Evolutionary conservation across 371 early-diverging fungal genomes (phyloP).

Genomic region (Batrachochytrium dendrobatidis): DNA sequence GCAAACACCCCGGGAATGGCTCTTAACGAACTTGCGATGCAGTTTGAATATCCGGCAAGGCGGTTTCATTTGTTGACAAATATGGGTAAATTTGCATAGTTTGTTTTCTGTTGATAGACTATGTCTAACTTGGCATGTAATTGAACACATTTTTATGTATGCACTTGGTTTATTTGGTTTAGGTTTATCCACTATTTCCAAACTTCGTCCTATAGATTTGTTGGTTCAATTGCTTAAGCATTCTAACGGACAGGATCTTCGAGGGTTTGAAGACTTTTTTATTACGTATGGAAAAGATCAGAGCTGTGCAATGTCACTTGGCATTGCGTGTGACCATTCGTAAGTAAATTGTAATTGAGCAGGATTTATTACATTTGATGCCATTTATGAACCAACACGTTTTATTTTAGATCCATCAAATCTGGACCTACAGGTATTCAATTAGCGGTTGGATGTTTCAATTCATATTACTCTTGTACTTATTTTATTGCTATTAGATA

Average conservation of each 20-base stretch:
- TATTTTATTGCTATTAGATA: too few relatives aligned
- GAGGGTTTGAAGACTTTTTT: conserved; percentile 47
- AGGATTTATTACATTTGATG: too few relatives aligned
- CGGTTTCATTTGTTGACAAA: conserved; percentile 68
- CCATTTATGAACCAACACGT: too few relatives aligned
- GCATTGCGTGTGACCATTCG: conserved; percentile 44
- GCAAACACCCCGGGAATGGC: conserved; percentile 17
- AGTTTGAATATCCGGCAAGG: conserved; percentile 49
- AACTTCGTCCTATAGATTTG: conserved; percentile 71
- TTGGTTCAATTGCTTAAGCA: conserved; percentile 43
- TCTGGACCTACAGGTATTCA: background rate
- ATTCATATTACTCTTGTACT: too few relatives aligned
- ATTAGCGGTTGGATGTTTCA: background rate
- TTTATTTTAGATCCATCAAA: conserved; percentile 1
- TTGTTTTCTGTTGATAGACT: conserved; percentile 5
- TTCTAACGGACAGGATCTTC: conserved; percentile 24
- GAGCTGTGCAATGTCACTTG: conserved; percentile 69
- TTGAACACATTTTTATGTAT: background rate
- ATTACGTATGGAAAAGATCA: conserved; percentile 51
- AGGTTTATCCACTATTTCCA: conserved; percentile 19
- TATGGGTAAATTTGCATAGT: conserved; percentile 29
- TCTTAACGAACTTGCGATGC: conserved; percentile 61
- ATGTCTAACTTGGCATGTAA: background rate
- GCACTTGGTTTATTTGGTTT: background rate
- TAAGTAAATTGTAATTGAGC: too few relatives aligned